These are phyloP conservation scores for Ceratocystis cacaofunesta DNA, from an alignment of 2,329 filamentous ascomycete genomes.

Conservation along the genomic window DNA sequence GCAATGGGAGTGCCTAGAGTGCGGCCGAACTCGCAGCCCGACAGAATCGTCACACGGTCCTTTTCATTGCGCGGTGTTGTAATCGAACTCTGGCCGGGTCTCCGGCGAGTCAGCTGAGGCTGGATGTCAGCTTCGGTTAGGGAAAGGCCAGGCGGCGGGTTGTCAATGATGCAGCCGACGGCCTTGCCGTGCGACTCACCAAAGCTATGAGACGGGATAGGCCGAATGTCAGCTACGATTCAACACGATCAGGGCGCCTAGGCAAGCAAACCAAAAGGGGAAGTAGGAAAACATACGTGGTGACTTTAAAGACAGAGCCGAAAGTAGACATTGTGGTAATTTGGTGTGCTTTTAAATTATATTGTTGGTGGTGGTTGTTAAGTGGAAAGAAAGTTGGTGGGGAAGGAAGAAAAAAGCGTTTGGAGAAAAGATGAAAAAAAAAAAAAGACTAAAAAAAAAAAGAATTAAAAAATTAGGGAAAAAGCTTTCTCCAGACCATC, in stretches of 20 bases:
- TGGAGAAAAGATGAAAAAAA: neutral
- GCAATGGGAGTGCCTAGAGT: slow-evolving; percentile 85
- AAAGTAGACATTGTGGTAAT: slow-evolving; percentile 63
- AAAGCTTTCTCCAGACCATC: slow-evolving; percentile 6
- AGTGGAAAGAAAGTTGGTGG: slow-evolving; percentile 14
- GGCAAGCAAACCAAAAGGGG: slow-evolving; percentile 17
- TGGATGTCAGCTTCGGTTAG: slow-evolving; percentile 82
- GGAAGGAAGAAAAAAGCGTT: slow-evolving; percentile 13
- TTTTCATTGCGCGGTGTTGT: slow-evolving; percentile 89
- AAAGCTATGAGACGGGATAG: slow-evolving; percentile 25
- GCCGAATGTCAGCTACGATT: slow-evolving; percentile 4
- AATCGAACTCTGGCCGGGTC: slow-evolving; percentile 77
- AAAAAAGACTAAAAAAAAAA: neutral
- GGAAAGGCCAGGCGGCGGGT: slow-evolving; percentile 72
- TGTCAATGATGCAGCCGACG: slow-evolving; percentile 90
- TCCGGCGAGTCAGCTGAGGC: slow-evolving; percentile 79
- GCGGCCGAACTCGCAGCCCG: slow-evolving; percentile 76
- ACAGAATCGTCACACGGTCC: slow-evolving; percentile 82
- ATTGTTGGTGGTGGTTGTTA: slow-evolving; percentile 11
- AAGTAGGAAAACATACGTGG: slow-evolving; percentile 44
- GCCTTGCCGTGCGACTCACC: slow-evolving; percentile 71
- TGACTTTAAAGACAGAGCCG: slow-evolving; percentile 66
- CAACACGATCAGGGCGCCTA: neutral
- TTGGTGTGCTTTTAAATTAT: neutral
- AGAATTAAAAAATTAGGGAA: slow-evolving; percentile 1